These are phyloP conservation scores for Russula griseocarnosa DNA, from an alignment of 768 basidiomycete genomes.

Conservation along the genomic window DNA sequence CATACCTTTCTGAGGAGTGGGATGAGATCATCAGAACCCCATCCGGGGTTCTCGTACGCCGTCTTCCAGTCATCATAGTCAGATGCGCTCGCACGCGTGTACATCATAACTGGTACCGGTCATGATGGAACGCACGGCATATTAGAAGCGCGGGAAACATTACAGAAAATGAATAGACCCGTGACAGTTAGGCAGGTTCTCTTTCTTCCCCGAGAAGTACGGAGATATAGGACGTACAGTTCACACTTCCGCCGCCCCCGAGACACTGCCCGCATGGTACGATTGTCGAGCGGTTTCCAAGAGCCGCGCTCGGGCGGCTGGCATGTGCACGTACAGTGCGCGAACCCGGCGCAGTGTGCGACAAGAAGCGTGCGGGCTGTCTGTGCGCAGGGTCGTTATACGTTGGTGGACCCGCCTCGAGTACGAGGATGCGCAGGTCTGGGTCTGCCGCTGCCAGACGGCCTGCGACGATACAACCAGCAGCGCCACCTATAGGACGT, in stretches of 20 bases:
- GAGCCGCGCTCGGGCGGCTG: constrained; percentile 40
- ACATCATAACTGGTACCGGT: constrained; percentile 37
- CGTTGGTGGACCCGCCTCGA: constrained; percentile 57
- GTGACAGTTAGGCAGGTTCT: background rate
- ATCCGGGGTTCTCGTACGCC: constrained; percentile 51
- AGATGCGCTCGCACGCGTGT: constrained; percentile 54
- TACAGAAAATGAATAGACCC: background rate
- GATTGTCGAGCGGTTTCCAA: constrained; percentile 43
- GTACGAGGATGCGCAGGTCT: constrained; percentile 51
- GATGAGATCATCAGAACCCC: constrained; percentile 55
- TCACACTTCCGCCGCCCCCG: constrained; percentile 61
- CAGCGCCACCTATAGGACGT: constrained; percentile 41
- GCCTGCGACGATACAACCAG: constrained; percentile 54
- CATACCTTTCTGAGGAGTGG: constrained; percentile 55
- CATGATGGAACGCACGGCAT: background rate
- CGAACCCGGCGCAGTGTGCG: constrained; percentile 39
- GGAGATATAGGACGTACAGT: constrained; percentile 37
- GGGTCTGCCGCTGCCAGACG: constrained; percentile 54
- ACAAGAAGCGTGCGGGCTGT: constrained; percentile 51
- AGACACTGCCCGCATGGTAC: constrained; percentile 48
- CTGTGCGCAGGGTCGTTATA: constrained; percentile 44
- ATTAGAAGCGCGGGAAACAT: background rate
- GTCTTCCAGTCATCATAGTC: constrained; percentile 64
- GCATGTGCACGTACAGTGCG: constrained; percentile 45
- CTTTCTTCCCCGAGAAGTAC: background rate